Percentiles rank a stretch among this genome's conserved stretches.
These are phyloP conservation scores for Umbelopsis sp. DNA, from an alignment of 192 early-diverging fungal genomes.

Conservation along the genomic window DNA sequence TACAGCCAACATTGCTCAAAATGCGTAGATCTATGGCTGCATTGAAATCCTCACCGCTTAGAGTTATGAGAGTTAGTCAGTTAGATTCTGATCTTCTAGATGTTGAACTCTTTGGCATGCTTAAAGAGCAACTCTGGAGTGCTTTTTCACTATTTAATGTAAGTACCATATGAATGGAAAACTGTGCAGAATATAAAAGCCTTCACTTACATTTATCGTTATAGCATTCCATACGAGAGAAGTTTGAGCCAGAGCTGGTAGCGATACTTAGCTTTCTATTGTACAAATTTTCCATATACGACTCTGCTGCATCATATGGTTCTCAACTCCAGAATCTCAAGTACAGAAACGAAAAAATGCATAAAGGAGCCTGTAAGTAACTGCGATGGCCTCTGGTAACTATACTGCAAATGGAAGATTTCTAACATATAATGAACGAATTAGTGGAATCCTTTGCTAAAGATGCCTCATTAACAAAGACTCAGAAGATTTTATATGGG, in stretches of 20 bases:
- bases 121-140: slow-evolving; percentile 75
- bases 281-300: slow-evolving; percentile 75
- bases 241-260: slow-evolving; percentile 72
- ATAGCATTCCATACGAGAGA: slow-evolving; percentile 60
- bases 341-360: slow-evolving; percentile 70
- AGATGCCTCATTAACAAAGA: slow-evolving; percentile 57
- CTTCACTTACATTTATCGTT: neutral
- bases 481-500: slow-evolving; percentile 64
- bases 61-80: slow-evolving; percentile 78
- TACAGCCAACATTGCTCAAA: slow-evolving; percentile 48
- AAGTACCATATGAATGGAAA: neutral
- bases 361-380: slow-evolving; percentile 56
- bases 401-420: slow-evolving; percentile 25
- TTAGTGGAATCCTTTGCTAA: slow-evolving; percentile 60
- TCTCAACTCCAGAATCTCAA: slow-evolving; percentile 82
- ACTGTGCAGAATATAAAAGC: neutral
- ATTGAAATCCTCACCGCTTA: slow-evolving; percentile 52
- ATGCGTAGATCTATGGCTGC: slow-evolving; percentile 53
- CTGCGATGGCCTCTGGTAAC: neutral
- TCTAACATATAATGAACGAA: neutral
- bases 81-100: slow-evolving; percentile 86
- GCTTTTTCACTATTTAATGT: slow-evolving; percentile 73
- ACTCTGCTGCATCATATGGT: slow-evolving; percentile 78
- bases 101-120: slow-evolving; percentile 69
- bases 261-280: slow-evolving; percentile 67